phyloP scores from a whole-genome alignment of 805 yeast species.

The Candida ulmi region DNA sequence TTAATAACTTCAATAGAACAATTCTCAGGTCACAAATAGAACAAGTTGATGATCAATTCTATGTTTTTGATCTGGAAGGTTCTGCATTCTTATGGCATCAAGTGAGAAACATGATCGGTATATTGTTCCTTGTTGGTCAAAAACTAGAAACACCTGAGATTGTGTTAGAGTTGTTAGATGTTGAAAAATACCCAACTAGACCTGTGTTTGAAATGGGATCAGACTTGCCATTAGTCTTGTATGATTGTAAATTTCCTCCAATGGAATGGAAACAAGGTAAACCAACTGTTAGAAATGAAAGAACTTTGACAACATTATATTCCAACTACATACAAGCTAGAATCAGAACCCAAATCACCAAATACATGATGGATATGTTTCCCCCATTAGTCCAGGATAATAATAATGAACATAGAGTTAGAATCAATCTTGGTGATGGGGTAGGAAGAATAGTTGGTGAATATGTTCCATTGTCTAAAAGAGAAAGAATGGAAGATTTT shows the following conservation, averaged over 20 bases:
- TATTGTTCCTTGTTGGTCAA: conserved; percentile 77
- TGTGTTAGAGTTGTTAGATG: conserved; percentile 54
- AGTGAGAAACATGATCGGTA: conserved; percentile 91
- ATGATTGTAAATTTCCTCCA: conserved; percentile 72
- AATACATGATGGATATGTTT: conserved; percentile 20
- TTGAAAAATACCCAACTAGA: conserved; percentile 49
- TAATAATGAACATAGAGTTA: conserved; percentile 7
- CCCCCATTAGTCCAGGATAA: conserved; percentile 14
- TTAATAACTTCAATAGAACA: conserved; percentile 67
- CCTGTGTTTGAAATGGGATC: conserved; percentile 88
- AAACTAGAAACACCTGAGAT: conserved; percentile 56
- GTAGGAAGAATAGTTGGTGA: conserved; percentile 50
- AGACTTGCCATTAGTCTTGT: conserved; percentile 80
- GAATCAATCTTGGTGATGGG: conserved; percentile 74
- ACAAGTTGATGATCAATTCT: conserved; percentile 37
- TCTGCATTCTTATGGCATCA: conserved; percentile 97
- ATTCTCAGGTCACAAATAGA: conserved; percentile 50
- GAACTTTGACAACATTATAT: conserved; percentile 37
- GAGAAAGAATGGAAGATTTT: conserved; percentile 59
- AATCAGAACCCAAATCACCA: conserved; percentile 48
- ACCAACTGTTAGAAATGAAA: conserved; percentile 33
- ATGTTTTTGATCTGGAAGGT: conserved; percentile 74
- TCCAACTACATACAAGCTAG: conserved; percentile 52
- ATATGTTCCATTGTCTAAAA: conserved; percentile 51
- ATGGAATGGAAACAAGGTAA: conserved; percentile 53